Evolutionary conservation across 2,329 filamentous ascomycete species (phyloP), one percentile per base, ranked within the genome.

Genomic region (Rhynchosporium agropyri): DNA sequence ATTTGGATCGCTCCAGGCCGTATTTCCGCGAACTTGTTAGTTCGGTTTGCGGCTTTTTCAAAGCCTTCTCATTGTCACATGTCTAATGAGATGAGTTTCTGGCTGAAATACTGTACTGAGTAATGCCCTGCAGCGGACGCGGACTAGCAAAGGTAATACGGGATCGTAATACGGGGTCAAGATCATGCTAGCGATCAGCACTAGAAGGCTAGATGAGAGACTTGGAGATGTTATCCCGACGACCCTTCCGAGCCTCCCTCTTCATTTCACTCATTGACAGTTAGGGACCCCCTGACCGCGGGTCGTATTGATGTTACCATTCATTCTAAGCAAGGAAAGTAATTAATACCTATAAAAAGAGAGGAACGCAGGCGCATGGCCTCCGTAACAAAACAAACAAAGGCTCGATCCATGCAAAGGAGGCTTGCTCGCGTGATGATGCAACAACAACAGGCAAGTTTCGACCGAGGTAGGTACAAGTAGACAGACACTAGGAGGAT

Each of bases 31-130:
- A 20, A 20, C 20, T 20, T 20, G 20, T 1, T 20, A 20, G 20
- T 20, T 20, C 20, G 20, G 20, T 20, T 20, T 54, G 53, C 43
- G 53, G 53, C 53, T 56, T 56, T 10, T 4, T 49, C 20, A 38
- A 9, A 33, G 50, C 33, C 43, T 36, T 10, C 38, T 56, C 36
- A 29, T 43, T 38, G 36, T 31, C 13, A 38, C 29, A 43, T 56
- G 53, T 12, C 53, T 38, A 56, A 56, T 56, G 20, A n/a, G 10
- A 43, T 3, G 10, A 12, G 7, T 40, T 20, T 38, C 28, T 40
- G 28, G 20, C 31, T n/a, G 36, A 10, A 20, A 8, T 29, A 28
- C 53, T 26, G 42, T 56, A 38, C 31, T 43, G 20, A 36, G 20
- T 20, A 20, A 20, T 20, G 20, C 20, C 20, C 20, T 20, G 20